phyloP scores from a whole-genome alignment of 1,139 yeast species.

The Magnusiomyces fungicola region DNA sequence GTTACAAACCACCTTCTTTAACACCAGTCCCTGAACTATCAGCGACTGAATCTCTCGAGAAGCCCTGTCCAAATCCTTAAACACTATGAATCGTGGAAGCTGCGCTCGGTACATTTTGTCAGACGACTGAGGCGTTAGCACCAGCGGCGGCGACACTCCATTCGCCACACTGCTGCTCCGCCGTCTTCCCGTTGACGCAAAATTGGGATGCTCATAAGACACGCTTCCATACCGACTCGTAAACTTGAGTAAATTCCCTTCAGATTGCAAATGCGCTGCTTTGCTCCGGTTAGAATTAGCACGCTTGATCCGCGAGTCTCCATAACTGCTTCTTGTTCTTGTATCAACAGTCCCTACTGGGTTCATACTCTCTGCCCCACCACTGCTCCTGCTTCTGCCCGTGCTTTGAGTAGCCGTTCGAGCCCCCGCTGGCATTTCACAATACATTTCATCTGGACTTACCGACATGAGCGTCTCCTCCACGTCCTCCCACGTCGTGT shows the following conservation, averaged over 20 bases:
- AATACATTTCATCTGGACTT: background rate
- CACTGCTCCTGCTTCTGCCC: too few relatives aligned
- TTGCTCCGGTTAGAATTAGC: too few relatives aligned
- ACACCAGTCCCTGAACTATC: conserved; percentile 5
- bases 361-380: too few relatives aligned
- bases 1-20: conserved; percentile 1
- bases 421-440: background rate
- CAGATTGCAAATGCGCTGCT: too few relatives aligned
- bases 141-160: too few relatives aligned
- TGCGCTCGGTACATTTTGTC: background rate
- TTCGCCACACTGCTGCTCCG: background rate
- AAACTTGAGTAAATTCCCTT: too few relatives aligned
- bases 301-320: background rate
- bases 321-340: too few relatives aligned
- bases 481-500: conserved; percentile 2
- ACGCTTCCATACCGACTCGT: background rate
- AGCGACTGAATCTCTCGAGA: conserved; percentile 4
- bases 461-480: conserved; percentile 1
- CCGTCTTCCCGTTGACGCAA: too few relatives aligned
- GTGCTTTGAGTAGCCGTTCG: background rate
- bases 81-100: conserved; percentile 1
- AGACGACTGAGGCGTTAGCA: too few relatives aligned
- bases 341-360: background rate
- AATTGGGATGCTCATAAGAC: background rate
- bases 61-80: conserved; percentile 3